Conservation (phyloP, 2,329 filamentous ascomycete species). For the Fusarium fujikuroi region DNA sequence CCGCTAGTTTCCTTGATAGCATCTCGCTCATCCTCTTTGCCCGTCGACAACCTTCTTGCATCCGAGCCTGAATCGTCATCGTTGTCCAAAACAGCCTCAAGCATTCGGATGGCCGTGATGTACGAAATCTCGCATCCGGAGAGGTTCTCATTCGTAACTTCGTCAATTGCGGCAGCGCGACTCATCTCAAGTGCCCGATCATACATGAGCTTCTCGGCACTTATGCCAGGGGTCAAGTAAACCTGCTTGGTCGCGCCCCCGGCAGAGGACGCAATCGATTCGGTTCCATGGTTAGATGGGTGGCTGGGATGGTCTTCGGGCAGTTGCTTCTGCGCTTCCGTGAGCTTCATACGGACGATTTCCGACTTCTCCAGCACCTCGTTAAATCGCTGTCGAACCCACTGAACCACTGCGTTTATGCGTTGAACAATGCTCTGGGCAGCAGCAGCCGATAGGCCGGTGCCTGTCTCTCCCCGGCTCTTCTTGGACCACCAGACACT, state of each 20-base stretch:
- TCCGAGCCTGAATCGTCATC: constrained; percentile 66
- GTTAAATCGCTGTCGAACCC: constrained; percentile 94
- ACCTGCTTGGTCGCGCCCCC: constrained; percentile 81
- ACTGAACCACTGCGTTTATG: constrained; percentile 94
- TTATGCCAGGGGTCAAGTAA: constrained; percentile 86
- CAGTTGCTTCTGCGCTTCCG: constrained; percentile 85
- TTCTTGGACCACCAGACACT: constrained; percentile 90
- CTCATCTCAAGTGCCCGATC: constrained; percentile 98
- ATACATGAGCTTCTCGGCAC: constrained; percentile 97
- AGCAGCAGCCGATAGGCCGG: constrained; percentile 52
- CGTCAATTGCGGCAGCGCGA: constrained; percentile 90
- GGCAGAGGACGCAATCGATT: constrained; percentile 65
- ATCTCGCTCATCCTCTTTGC: constrained; percentile 56
- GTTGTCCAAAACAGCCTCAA: constrained; percentile 91
- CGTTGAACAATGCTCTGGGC: constrained; percentile 69
- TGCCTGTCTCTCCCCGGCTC: constrained; percentile 69
- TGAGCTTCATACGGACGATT: constrained; percentile 86
- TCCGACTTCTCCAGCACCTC: constrained; percentile 97
- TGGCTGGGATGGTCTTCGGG: constrained; percentile 88
- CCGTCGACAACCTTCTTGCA: constrained; percentile 47
- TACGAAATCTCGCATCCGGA: constrained; percentile 92
- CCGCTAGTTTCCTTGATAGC: constrained; percentile 49
- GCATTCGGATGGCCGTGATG: constrained; percentile 90
- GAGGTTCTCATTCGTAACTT: constrained; percentile 91
- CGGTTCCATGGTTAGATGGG: constrained; percentile 77